Percentiles rank a stretch among this genome's conserved stretches.
These are phyloP conservation scores for Penicillium cataractarum DNA, from an alignment of 495 filamentous ascomycete genomes.

Conservation along the genomic window DNA sequence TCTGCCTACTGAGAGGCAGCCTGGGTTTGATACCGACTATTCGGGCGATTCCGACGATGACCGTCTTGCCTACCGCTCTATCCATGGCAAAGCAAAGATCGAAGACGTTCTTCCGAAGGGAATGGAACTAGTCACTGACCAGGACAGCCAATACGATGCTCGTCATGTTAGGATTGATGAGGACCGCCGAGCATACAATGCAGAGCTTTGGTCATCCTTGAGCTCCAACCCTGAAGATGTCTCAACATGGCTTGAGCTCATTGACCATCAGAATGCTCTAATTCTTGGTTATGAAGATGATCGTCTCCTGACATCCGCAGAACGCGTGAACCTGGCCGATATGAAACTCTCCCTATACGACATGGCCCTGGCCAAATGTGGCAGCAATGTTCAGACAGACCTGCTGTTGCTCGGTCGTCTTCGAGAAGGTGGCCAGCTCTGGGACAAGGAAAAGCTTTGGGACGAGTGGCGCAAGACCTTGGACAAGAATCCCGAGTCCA, in stretches of 20 bases:
- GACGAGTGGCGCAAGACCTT: conserved; percentile 67
- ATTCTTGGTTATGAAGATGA: conserved; percentile 47
- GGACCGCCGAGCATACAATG: conserved; percentile 52
- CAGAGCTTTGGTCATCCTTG: conserved; percentile 61
- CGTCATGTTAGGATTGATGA: conserved; percentile 35
- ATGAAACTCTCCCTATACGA: conserved; percentile 82
- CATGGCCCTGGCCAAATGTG: conserved; percentile 66
- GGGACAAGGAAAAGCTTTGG: conserved; percentile 67
- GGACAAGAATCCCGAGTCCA: conserved; percentile 57
- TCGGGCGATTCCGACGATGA: conserved; percentile 50
- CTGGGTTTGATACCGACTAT: conserved; percentile 14
- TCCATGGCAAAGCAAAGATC: conserved; percentile 65
- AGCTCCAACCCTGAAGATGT: conserved; percentile 67
- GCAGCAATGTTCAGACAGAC: conserved; percentile 48
- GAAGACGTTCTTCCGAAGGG: conserved; percentile 52
- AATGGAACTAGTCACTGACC: conserved; percentile 57
- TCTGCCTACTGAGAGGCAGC: conserved; percentile 28
- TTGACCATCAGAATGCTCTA: conserved; percentile 72
- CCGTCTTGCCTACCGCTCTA: conserved; percentile 67
- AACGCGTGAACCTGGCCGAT: conserved; percentile 69
- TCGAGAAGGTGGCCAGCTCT: conserved; percentile 69
- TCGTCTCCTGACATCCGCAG: conserved; percentile 57
- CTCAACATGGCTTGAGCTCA: conserved; percentile 73
- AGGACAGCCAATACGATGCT: conserved; percentile 41
- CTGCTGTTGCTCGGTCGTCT: conserved; percentile 67